Percentiles rank a stretch among this genome's conserved stretches.
Conservation (phyloP, 75 land plant species). For the Pinus taeda region DNA sequence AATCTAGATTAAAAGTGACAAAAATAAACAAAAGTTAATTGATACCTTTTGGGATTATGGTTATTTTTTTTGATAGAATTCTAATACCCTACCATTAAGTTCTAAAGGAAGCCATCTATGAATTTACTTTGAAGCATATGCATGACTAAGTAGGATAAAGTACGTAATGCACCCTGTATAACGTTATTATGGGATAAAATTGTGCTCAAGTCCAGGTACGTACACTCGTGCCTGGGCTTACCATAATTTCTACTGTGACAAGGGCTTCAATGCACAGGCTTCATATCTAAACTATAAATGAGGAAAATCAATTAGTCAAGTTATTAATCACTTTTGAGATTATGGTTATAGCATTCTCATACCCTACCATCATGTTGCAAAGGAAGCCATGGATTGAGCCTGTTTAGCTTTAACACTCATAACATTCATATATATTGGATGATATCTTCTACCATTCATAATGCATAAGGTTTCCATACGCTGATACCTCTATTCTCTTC, state of each 20-base stretch:
- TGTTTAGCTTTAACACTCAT: background rate
- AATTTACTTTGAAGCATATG: no score
- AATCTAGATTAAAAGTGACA: background rate
- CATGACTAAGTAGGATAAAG: no score
- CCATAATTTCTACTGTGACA: background rate
- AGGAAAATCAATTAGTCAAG: background rate
- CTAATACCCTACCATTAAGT: background rate
- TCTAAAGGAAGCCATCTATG: background rate
- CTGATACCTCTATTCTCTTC: constrained; percentile 73
- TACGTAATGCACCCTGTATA: no score
- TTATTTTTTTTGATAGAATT: background rate
- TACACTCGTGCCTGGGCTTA: background rate
- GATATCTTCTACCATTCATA: background rate
- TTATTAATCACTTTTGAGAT: background rate
- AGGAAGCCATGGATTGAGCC: background rate
- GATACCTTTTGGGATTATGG: background rate
- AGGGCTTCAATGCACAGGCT: background rate
- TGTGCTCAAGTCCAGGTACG: no score
- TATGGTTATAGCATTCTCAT: background rate
- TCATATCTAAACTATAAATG: background rate
- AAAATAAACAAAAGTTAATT: background rate
- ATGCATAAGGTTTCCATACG: background rate
- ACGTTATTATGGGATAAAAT: no score
- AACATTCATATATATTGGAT: background rate
- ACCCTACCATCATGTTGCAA: background rate